A percentile compares a stretch with the other conserved stretches of the same genome.
Evolutionary conservation across 352 stramenopile genomes (phyloP).

Genomic region (Aphanomyces stellatus): DNA sequence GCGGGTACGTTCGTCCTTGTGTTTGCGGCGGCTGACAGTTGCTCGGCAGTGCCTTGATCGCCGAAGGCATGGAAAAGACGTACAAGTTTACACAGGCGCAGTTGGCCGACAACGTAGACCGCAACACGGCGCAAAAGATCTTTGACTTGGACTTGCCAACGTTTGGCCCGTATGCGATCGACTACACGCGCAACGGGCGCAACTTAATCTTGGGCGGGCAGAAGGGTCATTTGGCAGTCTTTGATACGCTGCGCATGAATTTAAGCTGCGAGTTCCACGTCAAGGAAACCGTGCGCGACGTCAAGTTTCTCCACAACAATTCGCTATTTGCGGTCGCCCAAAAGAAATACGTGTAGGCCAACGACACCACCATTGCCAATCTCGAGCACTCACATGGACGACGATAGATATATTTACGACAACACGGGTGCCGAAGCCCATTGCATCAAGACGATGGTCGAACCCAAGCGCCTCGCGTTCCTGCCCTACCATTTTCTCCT

Average conservation of each 20-base stretch:
- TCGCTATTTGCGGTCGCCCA: conserved; percentile 95
- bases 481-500: conserved; percentile 99
- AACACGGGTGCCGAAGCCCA: conserved; percentile 95
- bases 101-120: conserved; percentile 79
- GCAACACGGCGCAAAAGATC: conserved; percentile 93
- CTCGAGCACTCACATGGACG: background rate
- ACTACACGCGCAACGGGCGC: conserved; percentile 94
- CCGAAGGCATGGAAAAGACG: conserved; percentile 95
- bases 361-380: background rate
- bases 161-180: conserved; percentile 90
- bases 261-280: conserved; percentile 92
- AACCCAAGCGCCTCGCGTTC: conserved; percentile 93
- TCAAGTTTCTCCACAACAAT: conserved; percentile 97
- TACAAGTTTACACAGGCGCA: conserved; percentile 93
- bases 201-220: conserved; percentile 90
- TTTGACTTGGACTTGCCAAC: conserved; percentile 91
- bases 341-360: conserved; percentile 93
- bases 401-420: conserved; percentile 93
- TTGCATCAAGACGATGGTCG: conserved; percentile 87
- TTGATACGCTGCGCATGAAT: conserved; percentile 90
- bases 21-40: background rate
- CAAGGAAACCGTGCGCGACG: conserved; percentile 91
- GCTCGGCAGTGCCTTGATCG: conserved; percentile 58
- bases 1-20: conserved; percentile 30
- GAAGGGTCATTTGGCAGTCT: conserved; percentile 92